Evolutionary conservation across 495 filamentous ascomycete genomes (phyloP).

Genomic region (Baudoinia panamericana): DNA sequence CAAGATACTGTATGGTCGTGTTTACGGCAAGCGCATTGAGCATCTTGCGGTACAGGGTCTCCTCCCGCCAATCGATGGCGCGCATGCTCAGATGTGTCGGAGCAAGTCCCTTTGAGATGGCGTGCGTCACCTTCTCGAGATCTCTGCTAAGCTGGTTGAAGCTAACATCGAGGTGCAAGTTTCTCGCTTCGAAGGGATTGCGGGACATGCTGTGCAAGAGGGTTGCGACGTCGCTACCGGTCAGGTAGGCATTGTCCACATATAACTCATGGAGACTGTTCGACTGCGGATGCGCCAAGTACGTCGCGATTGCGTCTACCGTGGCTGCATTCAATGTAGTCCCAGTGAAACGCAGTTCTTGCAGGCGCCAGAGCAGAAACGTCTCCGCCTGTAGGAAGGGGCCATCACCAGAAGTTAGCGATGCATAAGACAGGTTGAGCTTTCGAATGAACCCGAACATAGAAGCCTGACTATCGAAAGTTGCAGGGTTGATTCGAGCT

Average conservation of each 20-base stretch:
- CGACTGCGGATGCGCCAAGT: constrained; percentile 38
- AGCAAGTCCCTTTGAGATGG: constrained; percentile 48
- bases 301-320: constrained; percentile 28
- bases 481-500: constrained; percentile 52
- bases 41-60: constrained; percentile 60
- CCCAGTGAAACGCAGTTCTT: constrained; percentile 57
- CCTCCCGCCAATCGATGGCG: constrained; percentile 74
- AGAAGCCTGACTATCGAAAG: constrained; percentile 48
- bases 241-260: constrained; percentile 70
- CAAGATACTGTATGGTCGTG: constrained; percentile 60
- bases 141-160: constrained; percentile 68
- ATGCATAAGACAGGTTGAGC: constrained; percentile 57
- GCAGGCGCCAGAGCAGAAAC: constrained; percentile 58
- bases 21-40: constrained; percentile 60
- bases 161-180: constrained; percentile 66
- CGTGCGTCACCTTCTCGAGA: constrained; percentile 54
- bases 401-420: constrained; percentile 47
- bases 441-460: constrained; percentile 58
- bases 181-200: constrained; percentile 39
- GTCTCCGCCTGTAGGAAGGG: constrained; percentile 54
- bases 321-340: constrained; percentile 43
- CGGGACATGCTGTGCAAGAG: constrained; percentile 61
- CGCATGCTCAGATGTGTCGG: constrained; percentile 66
- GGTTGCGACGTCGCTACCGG: constrained; percentile 60
- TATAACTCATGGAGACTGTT: constrained; percentile 51